Conservation (phyloP, 2,329 filamentous ascomycete genomes). For the Alternaria sp. region DNA sequence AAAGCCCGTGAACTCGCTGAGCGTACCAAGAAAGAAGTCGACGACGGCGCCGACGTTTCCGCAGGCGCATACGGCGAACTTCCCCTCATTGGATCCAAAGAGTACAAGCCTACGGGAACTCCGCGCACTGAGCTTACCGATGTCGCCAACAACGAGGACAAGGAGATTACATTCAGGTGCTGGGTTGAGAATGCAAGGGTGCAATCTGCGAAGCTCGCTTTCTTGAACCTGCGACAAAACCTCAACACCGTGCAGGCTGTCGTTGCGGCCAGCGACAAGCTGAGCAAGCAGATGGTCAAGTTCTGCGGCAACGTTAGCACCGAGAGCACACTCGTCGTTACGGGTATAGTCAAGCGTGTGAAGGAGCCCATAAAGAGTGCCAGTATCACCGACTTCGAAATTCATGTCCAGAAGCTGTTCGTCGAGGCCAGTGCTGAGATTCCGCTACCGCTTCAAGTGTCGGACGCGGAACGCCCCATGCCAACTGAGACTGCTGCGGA, state of each 20-base stretch:
- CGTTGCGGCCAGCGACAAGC: constrained; percentile 65
- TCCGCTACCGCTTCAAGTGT: constrained; percentile 65
- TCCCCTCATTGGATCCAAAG: constrained; percentile 62
- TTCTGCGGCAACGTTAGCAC: constrained; percentile 76
- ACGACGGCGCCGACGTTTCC: constrained; percentile 69
- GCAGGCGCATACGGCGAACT: constrained; percentile 82
- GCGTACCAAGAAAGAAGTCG: constrained; percentile 63
- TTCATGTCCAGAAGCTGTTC: constrained; percentile 87
- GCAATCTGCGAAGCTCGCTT: constrained; percentile 90
- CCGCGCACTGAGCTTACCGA: constrained; percentile 65
- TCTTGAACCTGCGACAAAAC: constrained; percentile 80
- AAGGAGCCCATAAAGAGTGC: constrained; percentile 89
- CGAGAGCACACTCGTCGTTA: constrained; percentile 83
- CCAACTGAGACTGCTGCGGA: constrained; percentile 56
- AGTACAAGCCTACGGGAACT: constrained; percentile 59
- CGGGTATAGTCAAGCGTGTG: constrained; percentile 80
- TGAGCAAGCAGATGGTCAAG: constrained; percentile 92
- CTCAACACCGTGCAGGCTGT: constrained; percentile 85
- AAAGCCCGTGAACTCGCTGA: constrained; percentile 59
- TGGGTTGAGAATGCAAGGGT: constrained; percentile 87
- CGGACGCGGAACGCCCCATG: constrained; percentile 59
- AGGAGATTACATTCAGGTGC: constrained; percentile 72
- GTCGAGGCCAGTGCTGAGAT: constrained; percentile 70
- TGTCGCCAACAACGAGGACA: constrained; percentile 43
- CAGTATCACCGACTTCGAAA: constrained; percentile 77